A percentile compares a stretch with the other conserved stretches of the same genome.
phyloP scores from a whole-genome alignment of 2,329 filamentous ascomycete species.

The Arthrinium puccinioides region DNA sequence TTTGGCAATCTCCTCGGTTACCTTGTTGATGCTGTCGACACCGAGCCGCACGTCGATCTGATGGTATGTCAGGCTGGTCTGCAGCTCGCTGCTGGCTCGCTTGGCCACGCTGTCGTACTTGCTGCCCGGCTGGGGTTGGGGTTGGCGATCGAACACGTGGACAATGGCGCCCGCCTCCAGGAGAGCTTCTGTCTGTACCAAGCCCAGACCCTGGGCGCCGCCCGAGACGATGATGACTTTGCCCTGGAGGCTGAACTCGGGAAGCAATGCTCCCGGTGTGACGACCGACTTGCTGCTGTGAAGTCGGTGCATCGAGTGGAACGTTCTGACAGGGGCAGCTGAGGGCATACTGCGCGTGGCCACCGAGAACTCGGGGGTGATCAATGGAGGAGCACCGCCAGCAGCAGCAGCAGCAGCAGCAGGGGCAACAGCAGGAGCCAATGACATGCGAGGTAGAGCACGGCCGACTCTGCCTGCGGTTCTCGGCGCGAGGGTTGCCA shows the following conservation, averaged over 20 bases:
- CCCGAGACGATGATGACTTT: slow-evolving; percentile 74
- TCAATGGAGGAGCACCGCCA: too few species aligned
- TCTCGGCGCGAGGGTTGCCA: too few species aligned
- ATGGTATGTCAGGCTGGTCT: slow-evolving; percentile 64
- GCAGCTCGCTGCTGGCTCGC: slow-evolving; percentile 56
- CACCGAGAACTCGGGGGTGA: too few species aligned
- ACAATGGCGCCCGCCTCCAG: slow-evolving; percentile 74
- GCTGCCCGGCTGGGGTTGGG: slow-evolving; percentile 41
- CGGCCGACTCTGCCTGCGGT: too few species aligned
- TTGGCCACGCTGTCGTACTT: slow-evolving; percentile 60
- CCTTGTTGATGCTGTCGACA: slow-evolving; percentile 56
- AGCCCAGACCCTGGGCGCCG: slow-evolving; percentile 67
- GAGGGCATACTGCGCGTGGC: too few species aligned
- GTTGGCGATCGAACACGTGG: slow-evolving; percentile 58
- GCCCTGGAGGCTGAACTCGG: slow-evolving; percentile 69
- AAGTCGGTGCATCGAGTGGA: background rate
- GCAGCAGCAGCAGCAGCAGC: too few species aligned
- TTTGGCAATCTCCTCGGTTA: slow-evolving; percentile 62
- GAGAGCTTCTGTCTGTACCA: slow-evolving; percentile 72
- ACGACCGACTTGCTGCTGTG: too few species aligned
- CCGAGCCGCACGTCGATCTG: slow-evolving; percentile 70
- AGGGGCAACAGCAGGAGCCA: too few species aligned
- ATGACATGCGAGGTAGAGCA: too few species aligned
- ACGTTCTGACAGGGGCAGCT: background rate
- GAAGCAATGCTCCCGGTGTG: slow-evolving; percentile 30